phyloP scores from a whole-genome alignment of 164 flowering plant genomes.

The Berberis thunbergii region DNA sequence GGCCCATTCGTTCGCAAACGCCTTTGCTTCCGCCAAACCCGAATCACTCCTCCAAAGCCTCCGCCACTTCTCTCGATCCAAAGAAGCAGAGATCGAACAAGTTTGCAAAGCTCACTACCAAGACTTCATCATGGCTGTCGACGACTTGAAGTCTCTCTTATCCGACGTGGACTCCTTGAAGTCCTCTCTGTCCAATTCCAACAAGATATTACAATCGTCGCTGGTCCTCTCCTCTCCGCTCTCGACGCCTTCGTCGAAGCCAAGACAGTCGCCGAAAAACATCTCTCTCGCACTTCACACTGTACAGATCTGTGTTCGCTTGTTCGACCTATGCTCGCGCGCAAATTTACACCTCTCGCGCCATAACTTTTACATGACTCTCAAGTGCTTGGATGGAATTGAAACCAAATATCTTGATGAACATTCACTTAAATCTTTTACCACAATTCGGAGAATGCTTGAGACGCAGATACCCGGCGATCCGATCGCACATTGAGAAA shows the following conservation, averaged over 20 bases:
- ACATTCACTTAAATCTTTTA: slow-evolving; percentile 30
- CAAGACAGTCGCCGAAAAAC: slow-evolving; percentile 40
- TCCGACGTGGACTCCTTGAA: slow-evolving; percentile 92
- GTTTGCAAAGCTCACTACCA: slow-evolving; percentile 89
- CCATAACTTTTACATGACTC: slow-evolving; percentile 65
- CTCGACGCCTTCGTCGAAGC: slow-evolving; percentile 71
- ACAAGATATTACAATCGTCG: slow-evolving; percentile 65
- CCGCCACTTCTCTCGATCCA: slow-evolving; percentile 62
- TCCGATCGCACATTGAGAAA: slow-evolving; percentile 64
- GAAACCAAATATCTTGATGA: slow-evolving; percentile 45
- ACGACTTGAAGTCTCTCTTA: slow-evolving; percentile 85
- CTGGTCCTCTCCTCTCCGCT: slow-evolving; percentile 59
- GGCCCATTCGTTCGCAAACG: slow-evolving; percentile 80
- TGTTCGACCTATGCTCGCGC: slow-evolving; percentile 57
- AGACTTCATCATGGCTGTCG: slow-evolving; percentile 94
- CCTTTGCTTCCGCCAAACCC: slow-evolving; percentile 75
- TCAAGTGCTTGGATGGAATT: slow-evolving; percentile 63
- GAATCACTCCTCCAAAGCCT: slow-evolving; percentile 75
- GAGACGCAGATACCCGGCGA: slow-evolving; percentile 73
- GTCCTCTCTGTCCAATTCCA: slow-evolving; percentile 63
- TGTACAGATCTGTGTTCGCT: slow-evolving; percentile 29
- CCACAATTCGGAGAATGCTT: slow-evolving; percentile 64
- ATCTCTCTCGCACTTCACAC: slow-evolving; percentile 44
- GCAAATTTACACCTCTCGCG: slow-evolving; percentile 49
- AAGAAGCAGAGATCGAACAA: slow-evolving; percentile 90